phyloP scores from a whole-genome alignment of 345 rosid genomes.

The Euphorbia peplus region DNA sequence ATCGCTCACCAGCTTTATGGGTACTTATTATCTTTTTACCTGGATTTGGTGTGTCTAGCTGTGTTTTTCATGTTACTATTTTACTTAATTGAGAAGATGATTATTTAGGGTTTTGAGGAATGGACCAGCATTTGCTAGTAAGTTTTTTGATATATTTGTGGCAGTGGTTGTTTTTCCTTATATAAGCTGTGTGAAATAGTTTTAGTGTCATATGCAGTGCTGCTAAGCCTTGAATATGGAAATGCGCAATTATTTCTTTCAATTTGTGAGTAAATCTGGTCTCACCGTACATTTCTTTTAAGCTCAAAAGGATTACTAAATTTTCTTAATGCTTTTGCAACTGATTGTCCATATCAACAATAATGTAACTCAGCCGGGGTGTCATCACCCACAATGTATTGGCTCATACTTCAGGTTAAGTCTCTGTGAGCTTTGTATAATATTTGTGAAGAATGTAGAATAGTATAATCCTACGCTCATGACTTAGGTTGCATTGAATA shows the following conservation, averaged over 20 bases:
- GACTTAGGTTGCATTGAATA: not conserved
- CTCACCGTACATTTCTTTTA: not conserved
- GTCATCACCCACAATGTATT: not conserved
- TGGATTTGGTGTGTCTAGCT: not conserved
- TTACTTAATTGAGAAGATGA: not conserved
- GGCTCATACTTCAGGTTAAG: not conserved
- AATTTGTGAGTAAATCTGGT: not conserved
- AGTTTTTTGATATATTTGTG: not conserved
- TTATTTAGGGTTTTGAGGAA: not conserved
- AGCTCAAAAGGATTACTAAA: too few relatives aligned
- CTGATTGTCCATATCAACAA: too few relatives aligned
- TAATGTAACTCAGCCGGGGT: too few relatives aligned
- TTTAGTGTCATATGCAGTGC: not conserved
- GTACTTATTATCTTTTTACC: slow-evolving; percentile 27
- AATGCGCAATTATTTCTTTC: too few relatives aligned
- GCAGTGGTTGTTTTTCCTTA: not conserved
- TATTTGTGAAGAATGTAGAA: not conserved
- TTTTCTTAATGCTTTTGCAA: too few relatives aligned
- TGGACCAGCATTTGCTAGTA: not conserved
- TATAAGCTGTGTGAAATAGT: not conserved
- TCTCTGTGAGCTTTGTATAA: not conserved
- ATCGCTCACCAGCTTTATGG: slow-evolving; percentile 92
- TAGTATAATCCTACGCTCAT: not conserved
- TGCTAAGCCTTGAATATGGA: not conserved
- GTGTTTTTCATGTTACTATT: not conserved